These are phyloP conservation scores for Mimosa bimucronata DNA, from an alignment of 306 rosid genomes.

Conservation along the genomic window DNA sequence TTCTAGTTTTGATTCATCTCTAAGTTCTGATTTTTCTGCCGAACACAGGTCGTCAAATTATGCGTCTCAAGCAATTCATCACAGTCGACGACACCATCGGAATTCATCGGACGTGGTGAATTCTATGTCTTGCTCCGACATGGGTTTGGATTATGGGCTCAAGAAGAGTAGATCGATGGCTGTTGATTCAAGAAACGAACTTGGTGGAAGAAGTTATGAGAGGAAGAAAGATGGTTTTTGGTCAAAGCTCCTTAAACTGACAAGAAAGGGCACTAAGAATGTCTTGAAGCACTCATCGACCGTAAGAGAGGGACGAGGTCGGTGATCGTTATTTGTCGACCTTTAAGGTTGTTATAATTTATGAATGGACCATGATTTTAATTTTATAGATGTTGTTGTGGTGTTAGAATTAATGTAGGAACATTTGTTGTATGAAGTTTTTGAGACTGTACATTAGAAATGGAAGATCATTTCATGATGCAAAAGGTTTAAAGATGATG, in stretches of 20 bases:
- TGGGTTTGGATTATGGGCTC: slow-evolving; percentile 38
- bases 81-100: slow-evolving; percentile 46
- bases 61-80: slow-evolving; percentile 34
- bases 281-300: slow-evolving; percentile 44
- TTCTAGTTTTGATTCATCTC: not conserved
- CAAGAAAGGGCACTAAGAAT: slow-evolving; percentile 53
- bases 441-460: not conserved
- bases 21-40: not conserved
- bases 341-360: not conserved
- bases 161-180: slow-evolving; percentile 70
- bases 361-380: not conserved
- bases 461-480: not conserved
- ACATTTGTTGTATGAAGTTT: too few relatives aligned
- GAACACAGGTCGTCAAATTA: slow-evolving; percentile 1
- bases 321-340: not conserved
- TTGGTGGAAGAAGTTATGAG: slow-evolving; percentile 13
- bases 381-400: not conserved
- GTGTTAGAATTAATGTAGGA: not conserved
- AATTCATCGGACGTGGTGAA: slow-evolving; percentile 44
- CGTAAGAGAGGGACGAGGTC: slow-evolving; percentile 31
- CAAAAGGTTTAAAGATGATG: not conserved
- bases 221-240: slow-evolving; percentile 60
- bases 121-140: slow-evolving; percentile 45
- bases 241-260: slow-evolving; percentile 61
- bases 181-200: slow-evolving; percentile 38